Evolutionary conservation across 257 asterid genomes (phyloP).

Genomic region (Capsicum rhomboideum): DNA sequence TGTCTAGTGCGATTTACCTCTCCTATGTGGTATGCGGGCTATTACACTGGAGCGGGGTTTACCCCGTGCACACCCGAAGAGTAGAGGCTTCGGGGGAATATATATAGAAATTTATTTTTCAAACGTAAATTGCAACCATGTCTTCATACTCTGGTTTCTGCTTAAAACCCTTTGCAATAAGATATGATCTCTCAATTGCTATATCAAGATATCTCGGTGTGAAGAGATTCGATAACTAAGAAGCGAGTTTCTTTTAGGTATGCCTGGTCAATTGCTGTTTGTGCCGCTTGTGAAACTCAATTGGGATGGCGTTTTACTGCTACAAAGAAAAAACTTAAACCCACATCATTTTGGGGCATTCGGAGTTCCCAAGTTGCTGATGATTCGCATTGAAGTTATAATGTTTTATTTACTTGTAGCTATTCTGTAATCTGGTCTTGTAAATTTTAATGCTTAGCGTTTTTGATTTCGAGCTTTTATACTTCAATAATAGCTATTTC

Average conservation of each 20-base stretch:
- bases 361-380: slow-evolving; percentile 83
- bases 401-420: background rate
- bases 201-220: background rate
- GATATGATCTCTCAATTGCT: background rate
- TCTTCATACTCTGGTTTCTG: background rate
- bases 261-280: slow-evolving; percentile 87
- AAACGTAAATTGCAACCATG: background rate
- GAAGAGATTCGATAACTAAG: background rate
- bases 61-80: too few relatives aligned
- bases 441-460: background rate
- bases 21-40: too few relatives aligned
- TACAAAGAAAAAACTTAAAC: slow-evolving; percentile 50
- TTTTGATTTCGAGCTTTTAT: background rate
- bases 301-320: slow-evolving; percentile 92
- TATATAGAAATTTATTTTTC: too few relatives aligned
- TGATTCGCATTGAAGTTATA: slow-evolving; percentile 17
- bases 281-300: slow-evolving; percentile 64
- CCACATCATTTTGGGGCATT: slow-evolving; percentile 87
- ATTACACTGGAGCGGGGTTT: too few relatives aligned
- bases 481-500: background rate
- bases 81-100: too few relatives aligned
- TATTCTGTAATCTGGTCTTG: background rate
- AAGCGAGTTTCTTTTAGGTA: slow-evolving; percentile 40
- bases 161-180: background rate
- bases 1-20: too few relatives aligned